Percentiles rank a stretch among this genome's conserved stretches.
These are phyloP conservation scores for Hordeum marinum DNA, from an alignment of 176 grass and related monocot genomes.

Conservation along the genomic window DNA sequence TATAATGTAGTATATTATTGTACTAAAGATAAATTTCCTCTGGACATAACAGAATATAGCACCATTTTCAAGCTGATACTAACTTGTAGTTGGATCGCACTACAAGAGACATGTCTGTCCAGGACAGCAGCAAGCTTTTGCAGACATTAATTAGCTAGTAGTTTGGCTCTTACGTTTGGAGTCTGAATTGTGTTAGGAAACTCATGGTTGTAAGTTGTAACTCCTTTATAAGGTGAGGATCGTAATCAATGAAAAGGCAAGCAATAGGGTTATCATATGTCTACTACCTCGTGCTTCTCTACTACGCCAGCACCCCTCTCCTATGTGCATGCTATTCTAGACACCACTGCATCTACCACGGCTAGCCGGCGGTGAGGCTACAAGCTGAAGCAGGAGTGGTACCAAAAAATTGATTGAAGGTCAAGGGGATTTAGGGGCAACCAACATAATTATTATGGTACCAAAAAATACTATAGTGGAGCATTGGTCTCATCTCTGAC, in stretches of 20 bases:
- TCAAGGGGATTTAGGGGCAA: neutral
- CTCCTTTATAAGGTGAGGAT: neutral
- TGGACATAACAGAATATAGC: neutral
- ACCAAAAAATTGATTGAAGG: neutral
- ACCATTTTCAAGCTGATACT: neutral
- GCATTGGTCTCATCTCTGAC: neutral
- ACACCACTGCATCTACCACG: neutral
- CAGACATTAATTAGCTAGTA: neutral
- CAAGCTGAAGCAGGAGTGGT: neutral
- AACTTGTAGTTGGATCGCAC: neutral
- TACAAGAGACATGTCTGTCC: neutral
- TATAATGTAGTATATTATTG: neutral
- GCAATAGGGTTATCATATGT: neutral
- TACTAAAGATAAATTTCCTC: constrained; percentile 9
- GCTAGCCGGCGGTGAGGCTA: neutral
- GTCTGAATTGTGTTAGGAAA: neutral
- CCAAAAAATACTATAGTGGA: neutral
- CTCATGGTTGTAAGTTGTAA: neutral
- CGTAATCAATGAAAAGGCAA: neutral
- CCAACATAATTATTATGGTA: neutral
- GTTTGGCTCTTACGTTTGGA: neutral
- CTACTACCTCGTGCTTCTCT: neutral
- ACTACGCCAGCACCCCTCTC: neutral
- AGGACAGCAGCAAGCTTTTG: neutral
- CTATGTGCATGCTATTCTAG: neutral